These are phyloP conservation scores for Citrus mangshanensis DNA, from an alignment of 345 rosid genomes.

Conservation along the genomic window DNA sequence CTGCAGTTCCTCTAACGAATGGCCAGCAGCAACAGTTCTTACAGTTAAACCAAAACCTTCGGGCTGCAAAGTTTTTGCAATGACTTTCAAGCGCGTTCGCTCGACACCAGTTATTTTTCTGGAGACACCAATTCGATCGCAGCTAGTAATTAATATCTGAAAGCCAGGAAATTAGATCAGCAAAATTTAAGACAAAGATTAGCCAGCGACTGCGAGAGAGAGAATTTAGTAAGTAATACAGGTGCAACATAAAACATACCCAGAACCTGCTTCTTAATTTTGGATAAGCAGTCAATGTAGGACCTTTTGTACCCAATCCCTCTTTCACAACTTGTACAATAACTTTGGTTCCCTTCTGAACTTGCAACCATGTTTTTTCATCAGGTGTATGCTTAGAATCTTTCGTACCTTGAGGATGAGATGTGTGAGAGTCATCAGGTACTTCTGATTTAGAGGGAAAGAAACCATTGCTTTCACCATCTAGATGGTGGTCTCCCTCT, in stretches of 20 bases:
- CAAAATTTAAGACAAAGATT: not conserved
- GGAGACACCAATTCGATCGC: constrained; percentile 74
- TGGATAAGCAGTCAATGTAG: constrained; percentile 89
- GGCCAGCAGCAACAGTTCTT: constrained; percentile 95
- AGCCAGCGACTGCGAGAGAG: not conserved
- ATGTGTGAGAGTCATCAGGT: constrained; percentile 26
- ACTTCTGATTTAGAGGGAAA: constrained; percentile 32
- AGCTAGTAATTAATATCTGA: constrained; percentile 64
- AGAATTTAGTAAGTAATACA: not conserved
- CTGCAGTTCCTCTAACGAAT: constrained; percentile 79
- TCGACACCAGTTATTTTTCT: constrained; percentile 76
- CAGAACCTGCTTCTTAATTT: constrained; percentile 91
- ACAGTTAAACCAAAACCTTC: constrained; percentile 85
- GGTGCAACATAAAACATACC: constrained; percentile 41
- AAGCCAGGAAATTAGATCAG: constrained; percentile 26
- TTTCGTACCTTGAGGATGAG: constrained; percentile 35
- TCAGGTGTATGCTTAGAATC: constrained; percentile 22
- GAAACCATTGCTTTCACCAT: constrained; percentile 36
- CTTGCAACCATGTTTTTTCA: constrained; percentile 70
- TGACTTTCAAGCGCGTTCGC: constrained; percentile 80
- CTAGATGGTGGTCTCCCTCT: constrained; percentile 44
- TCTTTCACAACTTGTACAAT: constrained; percentile 98
- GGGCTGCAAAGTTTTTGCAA: constrained; percentile 92
- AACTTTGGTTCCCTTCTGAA: constrained; percentile 85
- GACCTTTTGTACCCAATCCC: constrained; percentile 94